Evolutionary conservation across 2,329 filamentous ascomycete genomes (phyloP).

Genomic region (Nemania abortiva): DNA sequence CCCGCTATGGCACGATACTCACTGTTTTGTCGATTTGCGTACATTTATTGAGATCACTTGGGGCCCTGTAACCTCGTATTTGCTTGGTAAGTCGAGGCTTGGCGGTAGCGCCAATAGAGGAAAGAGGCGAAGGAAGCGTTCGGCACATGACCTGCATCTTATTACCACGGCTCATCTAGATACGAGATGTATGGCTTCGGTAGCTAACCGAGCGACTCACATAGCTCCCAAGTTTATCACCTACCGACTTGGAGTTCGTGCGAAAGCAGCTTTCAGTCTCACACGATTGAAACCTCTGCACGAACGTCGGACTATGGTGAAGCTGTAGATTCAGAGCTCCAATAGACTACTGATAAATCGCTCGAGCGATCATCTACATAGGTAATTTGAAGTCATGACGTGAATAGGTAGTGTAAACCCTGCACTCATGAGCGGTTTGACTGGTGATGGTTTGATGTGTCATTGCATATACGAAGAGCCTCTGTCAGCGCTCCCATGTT

Average conservation of each 20-base stretch:
- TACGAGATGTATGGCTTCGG: constrained; percentile 26
- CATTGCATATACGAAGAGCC: constrained; percentile 49
- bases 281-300: background rate
- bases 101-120: constrained; percentile 14
- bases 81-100: constrained; percentile 7
- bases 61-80: constrained; percentile 25
- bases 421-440: constrained; percentile 5
- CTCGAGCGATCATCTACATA: background rate
- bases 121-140: constrained; percentile 5
- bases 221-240: background rate
- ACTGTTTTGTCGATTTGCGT: background rate
- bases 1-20: constrained; percentile 2
- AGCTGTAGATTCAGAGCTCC: constrained; percentile 1
- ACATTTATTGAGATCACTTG: background rate
- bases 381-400: constrained; percentile 10
- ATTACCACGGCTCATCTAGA: constrained; percentile 7
- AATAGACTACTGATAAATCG: background rate
- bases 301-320: background rate
- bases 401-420: constrained; percentile 1
- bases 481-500: constrained; percentile 21
- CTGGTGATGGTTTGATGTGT: constrained; percentile 39
- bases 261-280: background rate
- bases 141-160: constrained; percentile 26
- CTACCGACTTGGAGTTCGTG: background rate
- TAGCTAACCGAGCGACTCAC: constrained; percentile 6